These are phyloP conservation scores for Fusarium coicis DNA, from an alignment of 2,329 filamentous ascomycete genomes.

Conservation along the genomic window DNA sequence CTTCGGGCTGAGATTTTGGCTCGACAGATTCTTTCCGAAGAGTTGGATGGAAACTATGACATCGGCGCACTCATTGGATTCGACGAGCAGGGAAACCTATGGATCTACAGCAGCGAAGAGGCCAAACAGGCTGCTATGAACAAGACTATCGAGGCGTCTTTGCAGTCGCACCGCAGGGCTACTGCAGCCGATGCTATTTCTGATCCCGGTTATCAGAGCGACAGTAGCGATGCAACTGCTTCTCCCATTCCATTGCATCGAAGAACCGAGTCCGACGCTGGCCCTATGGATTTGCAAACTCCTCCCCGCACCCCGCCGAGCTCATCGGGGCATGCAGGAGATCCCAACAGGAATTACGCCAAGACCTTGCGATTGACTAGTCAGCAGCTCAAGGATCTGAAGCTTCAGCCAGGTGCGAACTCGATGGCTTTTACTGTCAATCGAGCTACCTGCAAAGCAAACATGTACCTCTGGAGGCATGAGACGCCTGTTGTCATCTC, in stretches of 20 bases:
- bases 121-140: constrained; percentile 90
- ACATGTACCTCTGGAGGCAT: constrained; percentile 93
- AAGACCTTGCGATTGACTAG: constrained; percentile 96
- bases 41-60: constrained; percentile 94
- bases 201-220: constrained; percentile 95
- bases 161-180: constrained; percentile 59
- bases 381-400: constrained; percentile 88
- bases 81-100: constrained; percentile 96
- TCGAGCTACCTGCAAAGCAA: constrained; percentile 88
- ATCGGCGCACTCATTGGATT: constrained; percentile 95
- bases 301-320: constrained; percentile 77
- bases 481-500: constrained; percentile 96
- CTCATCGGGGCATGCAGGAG: constrained; percentile 66
- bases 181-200: constrained; percentile 83
- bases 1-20: constrained; percentile 93
- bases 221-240: constrained; percentile 73
- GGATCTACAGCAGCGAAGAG: constrained; percentile 99
- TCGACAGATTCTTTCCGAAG: constrained; percentile 89
- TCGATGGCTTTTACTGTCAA: constrained; percentile 97
- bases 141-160: constrained; percentile 63
- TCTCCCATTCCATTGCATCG: constrained; percentile 63
- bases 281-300: constrained; percentile 65
- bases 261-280: constrained; percentile 74
- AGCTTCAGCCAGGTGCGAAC: constrained; percentile 87
- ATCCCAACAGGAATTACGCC: constrained; percentile 88